Conservation (phyloP, 2,329 filamentous ascomycete genomes). For the Paracoccidioides brasiliensis region DNA sequence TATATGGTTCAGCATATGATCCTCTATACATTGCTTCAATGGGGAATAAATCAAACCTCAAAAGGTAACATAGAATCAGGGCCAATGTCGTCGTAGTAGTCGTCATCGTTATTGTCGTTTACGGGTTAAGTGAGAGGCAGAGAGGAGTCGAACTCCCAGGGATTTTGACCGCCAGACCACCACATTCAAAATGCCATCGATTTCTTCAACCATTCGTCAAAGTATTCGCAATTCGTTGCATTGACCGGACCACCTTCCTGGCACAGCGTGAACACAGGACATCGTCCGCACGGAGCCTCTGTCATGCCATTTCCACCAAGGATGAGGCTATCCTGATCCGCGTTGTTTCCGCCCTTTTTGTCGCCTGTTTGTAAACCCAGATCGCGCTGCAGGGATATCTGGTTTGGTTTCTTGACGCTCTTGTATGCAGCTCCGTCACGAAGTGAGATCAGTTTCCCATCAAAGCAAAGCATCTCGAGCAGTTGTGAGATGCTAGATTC, state of each 20-base stretch:
- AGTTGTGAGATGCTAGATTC: conserved; percentile 73
- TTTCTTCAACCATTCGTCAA: conserved; percentile 61
- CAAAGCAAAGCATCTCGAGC: conserved; percentile 77
- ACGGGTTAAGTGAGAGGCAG: background rate
- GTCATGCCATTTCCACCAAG: conserved; percentile 61
- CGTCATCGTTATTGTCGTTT: background rate
- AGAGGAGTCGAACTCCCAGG: too few relatives aligned
- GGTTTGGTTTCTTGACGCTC: conserved; percentile 28
- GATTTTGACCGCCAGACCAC: background rate
- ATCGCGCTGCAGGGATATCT: conserved; percentile 20
- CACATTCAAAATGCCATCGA: conserved; percentile 22
- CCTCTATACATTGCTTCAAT: background rate
- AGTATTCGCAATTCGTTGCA: conserved; percentile 83
- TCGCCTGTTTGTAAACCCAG: conserved; percentile 21
- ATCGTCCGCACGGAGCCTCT: conserved; percentile 79
- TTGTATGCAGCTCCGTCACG: conserved; percentile 39
- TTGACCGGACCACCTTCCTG: conserved; percentile 83
- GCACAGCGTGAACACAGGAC: conserved; percentile 87
- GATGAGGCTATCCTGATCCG: conserved; percentile 25
- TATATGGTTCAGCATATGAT: background rate
- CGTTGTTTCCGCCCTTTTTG: conserved; percentile 20
- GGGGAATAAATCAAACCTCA: background rate
- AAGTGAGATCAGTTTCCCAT: conserved; percentile 61
- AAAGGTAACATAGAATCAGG: background rate
- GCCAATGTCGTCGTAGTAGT: too few relatives aligned